Evolutionary conservation across 1,284 basidiomycete genomes (phyloP).

Genomic region (Malassezia sp.): DNA sequence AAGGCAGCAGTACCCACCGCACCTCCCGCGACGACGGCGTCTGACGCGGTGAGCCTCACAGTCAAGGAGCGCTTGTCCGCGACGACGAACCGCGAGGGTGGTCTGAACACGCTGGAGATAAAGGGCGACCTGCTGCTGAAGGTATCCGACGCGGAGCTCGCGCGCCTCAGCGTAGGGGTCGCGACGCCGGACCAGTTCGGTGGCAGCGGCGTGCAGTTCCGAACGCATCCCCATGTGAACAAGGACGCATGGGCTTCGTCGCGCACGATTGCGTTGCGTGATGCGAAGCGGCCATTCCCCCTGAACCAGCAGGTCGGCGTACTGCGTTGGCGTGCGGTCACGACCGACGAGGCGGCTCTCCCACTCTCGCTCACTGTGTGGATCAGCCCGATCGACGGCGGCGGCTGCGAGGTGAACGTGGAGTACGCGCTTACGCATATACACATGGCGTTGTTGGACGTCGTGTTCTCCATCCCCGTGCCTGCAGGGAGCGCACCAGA

Average conservation of each 20-base stretch:
- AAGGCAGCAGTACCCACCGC: not conserved
- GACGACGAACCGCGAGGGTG: constrained; percentile 75
- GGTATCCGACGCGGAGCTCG: constrained; percentile 63
- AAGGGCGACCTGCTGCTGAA: constrained; percentile 87
- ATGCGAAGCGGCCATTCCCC: constrained; percentile 70
- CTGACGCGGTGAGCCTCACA: constrained; percentile 64
- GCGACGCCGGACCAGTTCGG: constrained; percentile 54
- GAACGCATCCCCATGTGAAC: constrained; percentile 88
- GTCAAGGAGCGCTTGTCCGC: constrained; percentile 74
- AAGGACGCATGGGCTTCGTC: constrained; percentile 64
- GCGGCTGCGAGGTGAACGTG: constrained; percentile 71
- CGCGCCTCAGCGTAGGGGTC: constrained; percentile 66
- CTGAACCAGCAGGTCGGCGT: constrained; percentile 66
- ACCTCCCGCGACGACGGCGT: not conserved
- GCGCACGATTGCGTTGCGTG: constrained; percentile 68
- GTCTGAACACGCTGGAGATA: constrained; percentile 74
- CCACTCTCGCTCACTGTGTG: constrained; percentile 90
- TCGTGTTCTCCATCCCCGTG: constrained; percentile 79
- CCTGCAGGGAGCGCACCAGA: constrained; percentile 65
- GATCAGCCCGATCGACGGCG: constrained; percentile 77
- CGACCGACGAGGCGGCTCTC: constrained; percentile 80
- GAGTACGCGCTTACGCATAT: constrained; percentile 86
- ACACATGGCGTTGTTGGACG: constrained; percentile 58
- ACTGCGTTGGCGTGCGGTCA: constrained; percentile 80
- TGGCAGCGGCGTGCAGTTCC: constrained; percentile 65